Conservation (phyloP, 495 filamentous ascomycete genomes). For the Aspergillus kassunensis region DNA sequence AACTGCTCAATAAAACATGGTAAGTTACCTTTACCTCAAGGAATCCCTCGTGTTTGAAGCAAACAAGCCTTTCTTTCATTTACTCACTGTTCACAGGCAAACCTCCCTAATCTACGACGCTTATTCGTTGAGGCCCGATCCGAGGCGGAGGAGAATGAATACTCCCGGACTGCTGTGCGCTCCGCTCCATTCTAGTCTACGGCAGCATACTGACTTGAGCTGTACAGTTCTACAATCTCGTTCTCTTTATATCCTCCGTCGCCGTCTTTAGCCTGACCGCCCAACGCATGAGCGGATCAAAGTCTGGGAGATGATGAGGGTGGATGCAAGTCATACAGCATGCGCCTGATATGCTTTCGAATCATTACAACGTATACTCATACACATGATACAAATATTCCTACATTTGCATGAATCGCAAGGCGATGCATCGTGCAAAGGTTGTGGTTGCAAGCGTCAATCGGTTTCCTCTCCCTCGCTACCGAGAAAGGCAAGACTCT, state of each 20-base stretch:
- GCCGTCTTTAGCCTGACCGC: slow-evolving; percentile 88
- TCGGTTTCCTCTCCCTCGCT: slow-evolving; percentile 53
- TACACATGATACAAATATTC: not conserved
- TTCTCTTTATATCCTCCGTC: slow-evolving; percentile 91
- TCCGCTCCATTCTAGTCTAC: not conserved
- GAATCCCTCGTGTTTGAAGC: too few species aligned
- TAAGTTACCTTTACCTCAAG: not conserved
- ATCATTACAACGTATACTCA: not conserved
- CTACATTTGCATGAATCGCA: not conserved
- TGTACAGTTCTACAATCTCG: slow-evolving; percentile 89
- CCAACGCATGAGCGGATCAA: slow-evolving; percentile 60
- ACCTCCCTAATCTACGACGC: slow-evolving; percentile 89
- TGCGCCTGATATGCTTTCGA: not conserved
- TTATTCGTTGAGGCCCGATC: slow-evolving; percentile 94
- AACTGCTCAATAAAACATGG: slow-evolving; percentile 11
- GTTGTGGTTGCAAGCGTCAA: slow-evolving; percentile 24
- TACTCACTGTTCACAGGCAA: slow-evolving; percentile 51
- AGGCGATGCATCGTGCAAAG: not conserved
- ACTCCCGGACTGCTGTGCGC: slow-evolving; percentile 82
- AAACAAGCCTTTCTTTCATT: not conserved
- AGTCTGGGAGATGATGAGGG: slow-evolving; percentile 37
- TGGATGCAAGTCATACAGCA: not conserved
- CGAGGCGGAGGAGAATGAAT: slow-evolving; percentile 89
- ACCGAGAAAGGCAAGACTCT: slow-evolving; percentile 52
- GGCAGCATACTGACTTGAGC: not conserved